Base-by-base conservation (phyloP, 257 asterid genomes). In the Thymus mandschuricus region DNA sequence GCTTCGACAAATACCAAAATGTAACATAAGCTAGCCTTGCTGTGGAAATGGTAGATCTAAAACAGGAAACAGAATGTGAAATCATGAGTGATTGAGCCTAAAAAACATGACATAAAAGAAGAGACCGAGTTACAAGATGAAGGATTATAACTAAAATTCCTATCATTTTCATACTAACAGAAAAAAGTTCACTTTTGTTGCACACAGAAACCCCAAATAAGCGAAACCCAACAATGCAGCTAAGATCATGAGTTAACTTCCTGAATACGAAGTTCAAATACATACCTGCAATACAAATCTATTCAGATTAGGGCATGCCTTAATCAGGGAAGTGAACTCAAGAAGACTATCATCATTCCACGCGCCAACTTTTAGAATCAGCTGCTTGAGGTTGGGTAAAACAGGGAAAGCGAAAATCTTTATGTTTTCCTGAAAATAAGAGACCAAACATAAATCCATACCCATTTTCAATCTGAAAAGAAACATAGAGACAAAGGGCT, bases 351-450 rank as follows among this genome's bases (percentile, higher is more conserved):
- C 82, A 48, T 85, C 90, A 31, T 72, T 41, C 86, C 83, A 75
- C 13, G 87, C 83, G 67, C 83, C 85, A 62, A 78, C 72, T 73
- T 77, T 79, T 6, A 83, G 56, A 54, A 85, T 79, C 41, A 87
- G 83, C 79, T 77, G 81, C 85, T 81, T 81, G 50, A 87, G 88
- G 31, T 82, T 82, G 3, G 88, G 87, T 69, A 84, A 71, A 71
- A 77, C 62, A 45, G 88, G 86, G 63, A 84, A 82, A 46, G 75
- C 63, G 28, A 64, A 69, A 41, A 70, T 50, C 77, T 75, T 70
- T 21, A 78, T 21, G 52, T 73, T 66, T 55, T 79, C 85, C 88
- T 81, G 83, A 62, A 72, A 31, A 64, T 3, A 38, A 65, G 52
- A 65, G 68, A 68, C 43, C 66, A 6, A 40, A 46, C 3, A 35